Percentiles rank a stretch among this genome's conserved stretches.
These are phyloP conservation scores for Chlamydomonas eustigma DNA, from an alignment of 139 green algal genomes.

Conservation along the genomic window DNA sequence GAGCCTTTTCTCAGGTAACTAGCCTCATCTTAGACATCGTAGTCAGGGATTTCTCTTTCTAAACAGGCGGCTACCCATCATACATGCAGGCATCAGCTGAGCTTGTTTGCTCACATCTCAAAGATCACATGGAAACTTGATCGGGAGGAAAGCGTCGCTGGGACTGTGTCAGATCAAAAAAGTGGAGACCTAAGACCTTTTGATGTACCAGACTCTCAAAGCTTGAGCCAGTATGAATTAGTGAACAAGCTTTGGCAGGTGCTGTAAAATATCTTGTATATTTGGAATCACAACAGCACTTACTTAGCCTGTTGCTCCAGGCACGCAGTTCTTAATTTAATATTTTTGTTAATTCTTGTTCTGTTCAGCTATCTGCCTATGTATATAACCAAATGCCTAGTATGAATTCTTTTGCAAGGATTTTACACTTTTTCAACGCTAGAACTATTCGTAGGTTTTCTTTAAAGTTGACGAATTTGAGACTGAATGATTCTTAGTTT, in stretches of 20 bases:
- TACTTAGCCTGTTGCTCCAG: too few relatives aligned
- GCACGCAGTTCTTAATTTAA: neutral
- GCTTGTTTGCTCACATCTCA: conserved; percentile 60
- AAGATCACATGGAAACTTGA: conserved; percentile 54
- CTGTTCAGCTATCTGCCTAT: too few relatives aligned
- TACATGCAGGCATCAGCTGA: conserved; percentile 49
- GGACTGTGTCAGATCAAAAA: conserved; percentile 35
- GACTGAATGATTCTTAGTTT: too few relatives aligned
- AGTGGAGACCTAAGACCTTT: conserved; percentile 25
- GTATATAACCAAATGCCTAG: too few relatives aligned
- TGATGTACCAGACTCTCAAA: conserved; percentile 18
- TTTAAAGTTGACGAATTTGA: too few relatives aligned
- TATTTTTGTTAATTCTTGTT: neutral
- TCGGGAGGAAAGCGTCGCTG: conserved; percentile 26
- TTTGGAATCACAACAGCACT: too few relatives aligned
- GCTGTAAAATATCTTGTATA: conserved; percentile 10
- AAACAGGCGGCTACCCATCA: neutral
- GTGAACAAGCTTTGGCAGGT: conserved; percentile 33
- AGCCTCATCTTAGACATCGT: neutral
- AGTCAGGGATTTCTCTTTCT: neutral
- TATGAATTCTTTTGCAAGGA: too few relatives aligned
- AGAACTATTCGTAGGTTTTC: too few relatives aligned
- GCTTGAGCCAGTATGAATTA: conserved; percentile 16
- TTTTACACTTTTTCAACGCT: too few relatives aligned
- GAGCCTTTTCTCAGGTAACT: neutral